Base-by-base conservation (phyloP, 2,329 filamentous ascomycete species). In the Penicillium italicum region DNA sequence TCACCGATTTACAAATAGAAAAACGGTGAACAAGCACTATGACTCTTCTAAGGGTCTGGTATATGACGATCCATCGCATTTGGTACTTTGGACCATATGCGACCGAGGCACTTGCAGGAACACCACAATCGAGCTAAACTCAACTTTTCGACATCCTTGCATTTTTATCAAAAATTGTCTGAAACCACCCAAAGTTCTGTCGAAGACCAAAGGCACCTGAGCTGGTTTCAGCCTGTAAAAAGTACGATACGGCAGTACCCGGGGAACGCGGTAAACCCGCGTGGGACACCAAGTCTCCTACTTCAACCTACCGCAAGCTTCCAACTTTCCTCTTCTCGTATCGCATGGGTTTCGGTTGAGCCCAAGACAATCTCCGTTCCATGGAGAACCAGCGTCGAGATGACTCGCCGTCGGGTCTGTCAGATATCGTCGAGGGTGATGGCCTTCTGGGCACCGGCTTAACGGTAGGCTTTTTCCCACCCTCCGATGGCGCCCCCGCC, bases 401-500 rank as follows among this genome's bases (percentile, higher is more conserved):
- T 73, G 76, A 74, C 51, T 79, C 76, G 53, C 74, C 74, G 50
- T 73, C 76, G 55, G 71, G 74, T 61, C 68, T 71, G 56, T 76
- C 73, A 58, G 68, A 70, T 63, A 72, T 72, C 58, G 72, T 72
- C 52, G 75, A 77, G 56, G 73, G 73, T 49, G 76, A 78, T 50
- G 72, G 72, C 56, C 69, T 79, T 56, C 68, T 80, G 64, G 77
- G 77, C 50, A 77, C 76, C 56, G 77, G 77, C 53, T 67, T 80
- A 51, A 78, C 77, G 63, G 78, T 80, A 75, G 45, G 61, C 52
- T 50, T 50, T 60, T 62, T 56, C 46, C 34, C 34, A 46, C 40
- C 31, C 31, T 46, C 28, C 28, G 50, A 60, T 36, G 43, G 59
- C 55, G 52, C 52, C 53, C 36, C 40, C 43, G 30, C 43, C 47